A percentile compares a stretch with the other conserved stretches of the same genome.
These are phyloP conservation scores for Paecilomyces sp. DNA, from an alignment of 2,329 filamentous ascomycete genomes.

Conservation along the genomic window DNA sequence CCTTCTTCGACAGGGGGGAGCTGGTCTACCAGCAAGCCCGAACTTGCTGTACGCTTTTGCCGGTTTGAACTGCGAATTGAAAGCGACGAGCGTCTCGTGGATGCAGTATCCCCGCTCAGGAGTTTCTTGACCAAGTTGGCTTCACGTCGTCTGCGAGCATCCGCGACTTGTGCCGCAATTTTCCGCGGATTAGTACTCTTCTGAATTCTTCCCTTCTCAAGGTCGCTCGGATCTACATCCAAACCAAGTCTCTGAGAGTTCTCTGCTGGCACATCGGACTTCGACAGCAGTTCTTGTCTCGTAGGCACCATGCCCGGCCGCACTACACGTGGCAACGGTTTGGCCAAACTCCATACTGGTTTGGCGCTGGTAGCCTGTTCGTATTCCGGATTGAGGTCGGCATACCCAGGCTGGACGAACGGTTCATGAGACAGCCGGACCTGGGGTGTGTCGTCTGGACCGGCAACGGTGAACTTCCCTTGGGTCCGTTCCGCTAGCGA, in stretches of 20 bases:
- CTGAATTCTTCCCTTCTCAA: slow-evolving; percentile 37
- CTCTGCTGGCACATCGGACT: slow-evolving; percentile 19
- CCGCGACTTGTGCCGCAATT: slow-evolving; percentile 39
- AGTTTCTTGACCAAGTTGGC: slow-evolving; percentile 31
- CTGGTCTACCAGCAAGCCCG: slow-evolving; percentile 8
- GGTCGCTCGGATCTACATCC: slow-evolving; percentile 35
- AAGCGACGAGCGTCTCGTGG: slow-evolving; percentile 8
- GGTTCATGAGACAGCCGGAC: slow-evolving; percentile 31
- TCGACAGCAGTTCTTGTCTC: slow-evolving; percentile 28
- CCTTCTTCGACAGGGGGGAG: slow-evolving; percentile 18
- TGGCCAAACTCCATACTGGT: slow-evolving; percentile 49
- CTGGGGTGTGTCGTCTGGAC: slow-evolving; percentile 24
- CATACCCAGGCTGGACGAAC: slow-evolving; percentile 47
- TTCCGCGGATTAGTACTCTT: slow-evolving; percentile 30
- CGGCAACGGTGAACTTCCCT: slow-evolving; percentile 24
- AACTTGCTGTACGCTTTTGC: slow-evolving; percentile 12
- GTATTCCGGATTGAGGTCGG: slow-evolving; percentile 48
- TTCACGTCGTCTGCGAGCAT: slow-evolving; percentile 33
- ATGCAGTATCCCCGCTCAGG: slow-evolving; percentile 18
- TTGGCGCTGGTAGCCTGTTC: slow-evolving; percentile 43
- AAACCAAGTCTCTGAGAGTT: slow-evolving; percentile 26
- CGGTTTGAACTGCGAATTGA: slow-evolving; percentile 15
- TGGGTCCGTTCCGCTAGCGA: slow-evolving; percentile 11
- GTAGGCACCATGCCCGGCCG: slow-evolving; percentile 48
- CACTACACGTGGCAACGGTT: slow-evolving; percentile 48